Evolutionary conservation across 2,329 filamentous ascomycete species (phyloP).

Genomic region (Tolypocladium capitatum): DNA sequence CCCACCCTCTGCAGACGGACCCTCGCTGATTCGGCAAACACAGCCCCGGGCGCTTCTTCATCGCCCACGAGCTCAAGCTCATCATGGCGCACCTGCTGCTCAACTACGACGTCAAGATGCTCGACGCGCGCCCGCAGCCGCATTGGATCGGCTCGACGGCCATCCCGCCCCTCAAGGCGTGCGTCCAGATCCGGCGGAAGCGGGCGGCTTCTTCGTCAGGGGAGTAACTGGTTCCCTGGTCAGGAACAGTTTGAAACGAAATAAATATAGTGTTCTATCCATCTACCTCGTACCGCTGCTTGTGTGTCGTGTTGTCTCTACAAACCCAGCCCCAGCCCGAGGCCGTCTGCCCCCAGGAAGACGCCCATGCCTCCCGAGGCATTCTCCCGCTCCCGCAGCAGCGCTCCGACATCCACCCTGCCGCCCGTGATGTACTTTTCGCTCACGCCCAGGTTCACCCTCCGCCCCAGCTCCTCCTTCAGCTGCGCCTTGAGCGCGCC

Average conservation of each 20-base stretch:
- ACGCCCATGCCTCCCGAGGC: slow-evolving; percentile 16
- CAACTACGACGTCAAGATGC: slow-evolving; percentile 37
- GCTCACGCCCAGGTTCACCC: slow-evolving; percentile 79
- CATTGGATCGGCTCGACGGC: slow-evolving; percentile 32
- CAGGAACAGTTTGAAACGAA: background rate
- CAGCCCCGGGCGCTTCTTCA: slow-evolving; percentile 42
- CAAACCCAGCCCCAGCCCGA: slow-evolving; percentile 15
- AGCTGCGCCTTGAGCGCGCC: slow-evolving; percentile 58
- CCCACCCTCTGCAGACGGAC: fast-evolving
- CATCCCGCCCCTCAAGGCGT: slow-evolving; percentile 13
- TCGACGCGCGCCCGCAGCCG: slow-evolving; percentile 24
- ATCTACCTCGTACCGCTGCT: background rate
- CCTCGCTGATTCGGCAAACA: background rate
- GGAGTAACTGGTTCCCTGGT: too few relatives aligned
- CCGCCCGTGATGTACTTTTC: slow-evolving; percentile 77
- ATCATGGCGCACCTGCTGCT: slow-evolving; percentile 34
- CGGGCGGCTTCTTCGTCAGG: background rate
- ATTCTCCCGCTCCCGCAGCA: slow-evolving; percentile 49
- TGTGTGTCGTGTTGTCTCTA: slow-evolving; percentile 1
- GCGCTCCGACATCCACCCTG: slow-evolving; percentile 64
- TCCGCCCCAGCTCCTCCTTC: slow-evolving; percentile 52
- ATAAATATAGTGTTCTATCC: background rate
- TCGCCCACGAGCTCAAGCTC: slow-evolving; percentile 42
- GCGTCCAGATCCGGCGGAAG: slow-evolving; percentile 13
- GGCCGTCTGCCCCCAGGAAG: slow-evolving; percentile 26